Percentiles rank a stretch among this genome's conserved stretches.
These are phyloP conservation scores for Pseudopithomyces chartarum DNA, from an alignment of 2,329 filamentous ascomycete genomes.

Conservation along the genomic window DNA sequence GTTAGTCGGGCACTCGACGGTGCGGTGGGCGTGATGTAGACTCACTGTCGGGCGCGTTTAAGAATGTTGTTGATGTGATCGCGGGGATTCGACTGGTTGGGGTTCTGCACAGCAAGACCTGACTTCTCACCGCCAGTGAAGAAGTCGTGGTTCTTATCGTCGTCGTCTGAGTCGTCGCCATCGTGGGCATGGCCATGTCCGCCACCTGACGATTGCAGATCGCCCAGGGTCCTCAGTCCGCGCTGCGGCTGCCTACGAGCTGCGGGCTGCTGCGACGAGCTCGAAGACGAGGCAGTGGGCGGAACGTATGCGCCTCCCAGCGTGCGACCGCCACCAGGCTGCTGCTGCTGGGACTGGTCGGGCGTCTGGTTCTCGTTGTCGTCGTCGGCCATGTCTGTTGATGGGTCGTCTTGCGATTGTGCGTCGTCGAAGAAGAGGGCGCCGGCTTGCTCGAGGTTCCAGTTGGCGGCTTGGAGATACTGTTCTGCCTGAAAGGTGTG, in stretches of 20 bases:
- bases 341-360: slow-evolving; percentile 27
- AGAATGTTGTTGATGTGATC: slow-evolving; percentile 58
- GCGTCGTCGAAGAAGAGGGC: slow-evolving; percentile 51
- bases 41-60: slow-evolving; percentile 52
- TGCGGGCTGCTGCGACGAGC: slow-evolving; percentile 31
- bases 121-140: slow-evolving; percentile 89
- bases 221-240: slow-evolving; percentile 51
- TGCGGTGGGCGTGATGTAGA: neutral
- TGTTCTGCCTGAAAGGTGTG: slow-evolving; percentile 48
- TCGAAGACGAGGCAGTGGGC: slow-evolving; percentile 28
- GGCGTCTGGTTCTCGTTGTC: slow-evolving; percentile 31
- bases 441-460: slow-evolving; percentile 52
- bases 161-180: slow-evolving; percentile 60
- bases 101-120: slow-evolving; percentile 70
- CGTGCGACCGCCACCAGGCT: slow-evolving; percentile 42
- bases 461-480: slow-evolving; percentile 50
- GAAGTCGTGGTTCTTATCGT: slow-evolving; percentile 67
- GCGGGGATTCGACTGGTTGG: slow-evolving; percentile 56
- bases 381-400: slow-evolving; percentile 40
- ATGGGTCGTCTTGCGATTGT: slow-evolving; percentile 22
- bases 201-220: slow-evolving; percentile 51
- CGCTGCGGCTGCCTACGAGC: slow-evolving; percentile 34
- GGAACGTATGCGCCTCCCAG: slow-evolving; percentile 44
- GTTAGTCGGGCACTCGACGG: slow-evolving; percentile 21
- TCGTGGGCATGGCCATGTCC: slow-evolving; percentile 52